Evolutionary conservation across 169 alveolate genomes (phyloP).

Genomic region (Plasmodium berghei): DNA sequence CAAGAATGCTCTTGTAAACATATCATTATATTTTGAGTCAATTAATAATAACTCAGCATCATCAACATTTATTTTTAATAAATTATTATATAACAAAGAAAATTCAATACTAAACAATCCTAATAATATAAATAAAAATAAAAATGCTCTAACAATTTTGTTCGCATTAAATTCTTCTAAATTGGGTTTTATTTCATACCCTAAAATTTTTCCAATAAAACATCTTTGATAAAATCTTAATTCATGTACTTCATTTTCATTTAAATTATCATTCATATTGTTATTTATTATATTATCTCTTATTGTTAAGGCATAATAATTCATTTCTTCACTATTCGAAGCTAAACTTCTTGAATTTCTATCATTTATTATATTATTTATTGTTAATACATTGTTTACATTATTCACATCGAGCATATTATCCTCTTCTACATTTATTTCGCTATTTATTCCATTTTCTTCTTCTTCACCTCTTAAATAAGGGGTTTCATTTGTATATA

Average conservation of each 20-base stretch:
- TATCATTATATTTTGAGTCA: constrained; percentile 38
- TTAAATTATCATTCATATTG: constrained; percentile 16
- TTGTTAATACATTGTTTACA: not conserved
- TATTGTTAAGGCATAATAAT: constrained; percentile 55
- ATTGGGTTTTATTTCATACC: constrained; percentile 60
- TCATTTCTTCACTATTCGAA: constrained; percentile 42
- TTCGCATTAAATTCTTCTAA: constrained; percentile 56
- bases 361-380: not conserved
- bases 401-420: no score
- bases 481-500: no score
- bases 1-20: constrained; percentile 31
- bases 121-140: constrained; percentile 36
- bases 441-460: no score
- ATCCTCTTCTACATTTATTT: no score
- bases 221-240: constrained; percentile 23
- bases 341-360: not conserved
- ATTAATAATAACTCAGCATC: constrained; percentile 41
- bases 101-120: constrained; percentile 64
- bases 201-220: constrained; percentile 44
- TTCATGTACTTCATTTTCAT: not conserved
- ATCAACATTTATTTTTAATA: constrained; percentile 29
- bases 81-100: constrained; percentile 46
- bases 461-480: no score
- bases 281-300: not conserved
- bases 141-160: constrained; percentile 36